Evolutionary conservation across 2,329 filamentous ascomycete species (phyloP), one percentile per base, ranked within the genome.

Genomic region (Alternaria sp.): DNA sequence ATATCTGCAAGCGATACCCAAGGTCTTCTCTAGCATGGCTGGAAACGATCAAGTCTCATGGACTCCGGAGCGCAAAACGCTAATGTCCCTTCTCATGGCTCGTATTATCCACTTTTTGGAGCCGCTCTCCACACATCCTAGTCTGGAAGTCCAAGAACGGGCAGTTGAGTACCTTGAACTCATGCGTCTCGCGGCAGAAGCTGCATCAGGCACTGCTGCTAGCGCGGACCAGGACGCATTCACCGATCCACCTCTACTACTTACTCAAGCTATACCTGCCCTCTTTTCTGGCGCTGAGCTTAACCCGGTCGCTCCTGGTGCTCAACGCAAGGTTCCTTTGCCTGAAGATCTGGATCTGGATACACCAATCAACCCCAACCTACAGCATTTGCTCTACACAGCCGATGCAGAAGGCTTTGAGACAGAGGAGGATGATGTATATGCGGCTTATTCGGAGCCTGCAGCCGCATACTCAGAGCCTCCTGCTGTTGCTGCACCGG

Each of bases 161-260:
- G 91, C 94, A 4, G 94, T 97, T 2, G 94, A 97, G 76, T 96
- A 97, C 71, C 86, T 93, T 0, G 96, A 99, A 77, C 85, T 98
- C 12, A 88, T 98, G 73, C 93, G 93, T 62, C 85, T 99, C 47
- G 93, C 93, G 3, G 89, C 90, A 1, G 96, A 99, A 81, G 93
- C 95, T 13, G 88, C 88, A 4, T 86, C 89, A 9, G 89, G 85
- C 2, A 91, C 94, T 65, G 85, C 87, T 11, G 82, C 87, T 21
- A 77, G 78, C 9, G 59, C 66, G 0, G 86, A 89, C 12, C 85
- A 88, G 9, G 88, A 89, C 61, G 89, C 90, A 15, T 94, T 93
- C 66, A 88, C 81, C 19, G 91, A 96, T 66, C 86, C 92, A 10
- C 96, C 96, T 3, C 83, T 97, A 13, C 85, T 99, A 3, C 86